A percentile compares a stretch with the other conserved stretches of the same genome.
These are phyloP conservation scores for Solioccasus polychromus DNA, from an alignment of 768 basidiomycete species.

Conservation along the genomic window DNA sequence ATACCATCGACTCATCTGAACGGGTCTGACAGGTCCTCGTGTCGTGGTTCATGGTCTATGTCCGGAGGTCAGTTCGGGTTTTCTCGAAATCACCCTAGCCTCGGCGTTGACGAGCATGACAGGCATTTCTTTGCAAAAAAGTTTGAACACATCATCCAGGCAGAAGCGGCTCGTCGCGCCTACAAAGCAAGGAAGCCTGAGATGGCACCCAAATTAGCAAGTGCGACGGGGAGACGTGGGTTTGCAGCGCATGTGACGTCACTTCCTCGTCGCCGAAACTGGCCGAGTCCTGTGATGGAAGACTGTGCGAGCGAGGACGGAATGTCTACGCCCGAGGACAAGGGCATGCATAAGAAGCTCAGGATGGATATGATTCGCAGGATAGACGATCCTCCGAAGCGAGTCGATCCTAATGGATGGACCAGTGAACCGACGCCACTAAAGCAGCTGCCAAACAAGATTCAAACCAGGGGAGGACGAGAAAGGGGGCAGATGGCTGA, in stretches of 20 bases:
- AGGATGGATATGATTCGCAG: conserved; percentile 76
- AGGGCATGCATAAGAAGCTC: conserved; percentile 34
- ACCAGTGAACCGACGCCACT: conserved; percentile 53
- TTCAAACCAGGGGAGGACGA: background rate
- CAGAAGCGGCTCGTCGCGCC: conserved; percentile 35
- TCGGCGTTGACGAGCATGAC: conserved; percentile 1
- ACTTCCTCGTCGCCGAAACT: conserved; percentile 31
- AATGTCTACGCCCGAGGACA: conserved; percentile 14
- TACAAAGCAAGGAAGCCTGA: conserved; percentile 17
- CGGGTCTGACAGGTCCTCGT: conserved; percentile 54
- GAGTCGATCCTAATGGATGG: conserved; percentile 73
- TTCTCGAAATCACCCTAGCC: too few relatives aligned
- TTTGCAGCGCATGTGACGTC: conserved; percentile 32
- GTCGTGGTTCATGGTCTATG: conserved; percentile 81
- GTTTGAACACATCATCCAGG: conserved; percentile 57
- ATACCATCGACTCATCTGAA: background rate
- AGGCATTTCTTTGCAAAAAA: conserved; percentile 72
- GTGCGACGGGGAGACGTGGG: conserved; percentile 9
- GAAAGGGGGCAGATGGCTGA: conserved; percentile 1
- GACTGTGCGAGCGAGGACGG: conserved; percentile 15
- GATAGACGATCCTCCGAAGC: conserved; percentile 64
- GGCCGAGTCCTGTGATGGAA: conserved; percentile 28
- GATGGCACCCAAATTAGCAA: conserved; percentile 21
- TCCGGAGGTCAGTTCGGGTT: conserved; percentile 52
- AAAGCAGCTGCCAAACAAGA: conserved; percentile 13